phyloP scores from a whole-genome alignment of 352 stramenopile genomes.

The Phytopythium kandeliae region DNA sequence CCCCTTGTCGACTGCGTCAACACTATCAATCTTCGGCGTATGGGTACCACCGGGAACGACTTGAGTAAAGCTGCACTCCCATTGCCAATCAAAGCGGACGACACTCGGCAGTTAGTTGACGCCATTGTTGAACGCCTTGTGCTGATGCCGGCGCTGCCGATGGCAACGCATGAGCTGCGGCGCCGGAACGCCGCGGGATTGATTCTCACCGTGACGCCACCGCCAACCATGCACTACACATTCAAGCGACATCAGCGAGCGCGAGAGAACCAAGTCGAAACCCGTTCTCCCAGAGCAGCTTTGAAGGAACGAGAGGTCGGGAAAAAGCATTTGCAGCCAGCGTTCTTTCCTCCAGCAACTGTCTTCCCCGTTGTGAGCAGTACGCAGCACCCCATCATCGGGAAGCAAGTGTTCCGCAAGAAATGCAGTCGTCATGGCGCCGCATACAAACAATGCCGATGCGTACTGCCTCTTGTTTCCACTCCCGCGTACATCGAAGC shows the following conservation, averaged over 20 bases:
- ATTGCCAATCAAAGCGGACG: slow-evolving; percentile 29
- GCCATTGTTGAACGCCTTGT: slow-evolving; percentile 25
- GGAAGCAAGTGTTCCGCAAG: slow-evolving; percentile 42
- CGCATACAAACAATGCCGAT: slow-evolving; percentile 55
- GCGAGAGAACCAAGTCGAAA: neutral
- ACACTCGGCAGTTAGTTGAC: slow-evolving; percentile 32
- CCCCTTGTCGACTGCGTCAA: slow-evolving; percentile 40
- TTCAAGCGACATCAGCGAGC: slow-evolving; percentile 7
- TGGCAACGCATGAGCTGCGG: slow-evolving; percentile 51
- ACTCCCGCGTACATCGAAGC: slow-evolving; percentile 50
- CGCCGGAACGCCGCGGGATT: slow-evolving; percentile 22
- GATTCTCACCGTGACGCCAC: slow-evolving; percentile 38
- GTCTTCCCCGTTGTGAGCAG: slow-evolving; percentile 45
- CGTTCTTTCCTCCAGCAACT: slow-evolving; percentile 5
- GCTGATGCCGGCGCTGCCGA: slow-evolving; percentile 32
- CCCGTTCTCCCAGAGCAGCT: neutral
- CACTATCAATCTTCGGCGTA: slow-evolving; percentile 48
- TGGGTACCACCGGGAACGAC: slow-evolving; percentile 17
- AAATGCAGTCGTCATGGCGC: slow-evolving; percentile 49
- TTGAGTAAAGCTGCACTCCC: slow-evolving; percentile 2
- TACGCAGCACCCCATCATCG: slow-evolving; percentile 44
- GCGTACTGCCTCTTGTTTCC: slow-evolving; percentile 46
- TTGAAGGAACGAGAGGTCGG: neutral
- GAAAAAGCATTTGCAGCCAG: neutral
- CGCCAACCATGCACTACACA: slow-evolving; percentile 40